Evolutionary conservation across 1,284 basidiomycete genomes (phyloP), one percentile per base, ranked within the genome.

Genomic region (Moniliophthora roreri): DNA sequence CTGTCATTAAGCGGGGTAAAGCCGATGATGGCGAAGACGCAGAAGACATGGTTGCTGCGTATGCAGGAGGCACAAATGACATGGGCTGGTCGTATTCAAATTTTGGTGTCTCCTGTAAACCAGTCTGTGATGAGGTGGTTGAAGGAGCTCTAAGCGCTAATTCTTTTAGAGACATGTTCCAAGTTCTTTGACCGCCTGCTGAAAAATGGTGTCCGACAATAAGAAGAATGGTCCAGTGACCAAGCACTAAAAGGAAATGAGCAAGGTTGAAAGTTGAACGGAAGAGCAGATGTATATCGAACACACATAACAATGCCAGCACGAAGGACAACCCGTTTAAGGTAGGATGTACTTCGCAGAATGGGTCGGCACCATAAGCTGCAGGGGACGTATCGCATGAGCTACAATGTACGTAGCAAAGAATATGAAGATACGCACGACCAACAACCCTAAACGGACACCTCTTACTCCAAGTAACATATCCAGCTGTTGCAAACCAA

Each of bases 1-100:
- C 16, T 23, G 28, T 32, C 28, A 32, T 13, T 13, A 13, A 11
- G 23, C 23, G 40, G 44, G 23, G 41, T 21, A 26, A 21, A 18
- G 39, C 15, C 24, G 44, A 28, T 9, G 24, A 8, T 13, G 18
- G 16, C 4, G 26, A n/a, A 46, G 23, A 15, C 9, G 44, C 5
- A 15, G 16, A 7, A 28, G 24, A 15, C 15, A 26, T 9, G 13
- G 24, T 15, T 13, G 44, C 24, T 13, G 44, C 11, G 28, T 23
- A 24, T 15, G 23, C 24, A 32, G 23, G 24, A 46, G 28, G 23
- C 26, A 18, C 24, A 32, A 46, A 32, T 16, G 24, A 9, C 9
- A 28, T 46, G 15, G 44, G 44, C 24, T 46, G 44, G 4, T 46
- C 44, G 44, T 46, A 46, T 46, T 46, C 44, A n/a, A 46, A 46